Base-by-base conservation (phyloP, 1,139 yeast species). In the Magnusiomyces paraingens region DNA sequence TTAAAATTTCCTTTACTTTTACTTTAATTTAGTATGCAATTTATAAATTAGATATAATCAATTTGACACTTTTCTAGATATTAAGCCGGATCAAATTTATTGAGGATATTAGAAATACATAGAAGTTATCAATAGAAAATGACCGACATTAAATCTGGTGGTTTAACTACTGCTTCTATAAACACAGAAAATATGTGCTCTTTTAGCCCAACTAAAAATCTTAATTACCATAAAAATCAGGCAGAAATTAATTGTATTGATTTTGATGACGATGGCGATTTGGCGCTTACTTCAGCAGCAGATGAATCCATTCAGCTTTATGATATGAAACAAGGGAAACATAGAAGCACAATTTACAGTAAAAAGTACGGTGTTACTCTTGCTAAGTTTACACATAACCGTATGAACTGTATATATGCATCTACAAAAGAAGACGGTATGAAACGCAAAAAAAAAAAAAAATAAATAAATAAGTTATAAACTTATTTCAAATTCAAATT, bases 291-390 rank as follows among this genome's bases (percentile, higher is more conserved):
- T 1, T 78, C 96, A 0, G 65, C 63, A 3, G 81, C 84, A 11
- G 95, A 89, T 70, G 91, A 88, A 63, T 78, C 88, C 18, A 83
- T 93, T 62, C 95, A 89, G 64, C 71, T 94, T 20, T 93, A 89
- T 66, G 96, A 91, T 69, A 77, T 83, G 29, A 77, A 81, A 50
- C 76, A 80, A 53, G 97, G 97, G 1, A 74, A 78, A 55, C 59
- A 54, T 29, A 55, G 51, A 22, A 64, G 66, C 53, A 82, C 89
- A 5, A 78, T 88, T 4, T 85, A 82, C 59, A 84, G 95, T 22
- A 93, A 89, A 70, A 93, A 93, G 66, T 93, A 93, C 63, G 99
- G 99, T 0, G 89, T 91, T 55, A 90, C 88, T 64, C 71, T 88
- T 45, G 97, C 96, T 1, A 76, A 83, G 50, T 93, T 93, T 68